phyloP scores from a whole-genome alignment of 2,329 filamentous ascomycete genomes.

The Neobulgaria alba region DNA sequence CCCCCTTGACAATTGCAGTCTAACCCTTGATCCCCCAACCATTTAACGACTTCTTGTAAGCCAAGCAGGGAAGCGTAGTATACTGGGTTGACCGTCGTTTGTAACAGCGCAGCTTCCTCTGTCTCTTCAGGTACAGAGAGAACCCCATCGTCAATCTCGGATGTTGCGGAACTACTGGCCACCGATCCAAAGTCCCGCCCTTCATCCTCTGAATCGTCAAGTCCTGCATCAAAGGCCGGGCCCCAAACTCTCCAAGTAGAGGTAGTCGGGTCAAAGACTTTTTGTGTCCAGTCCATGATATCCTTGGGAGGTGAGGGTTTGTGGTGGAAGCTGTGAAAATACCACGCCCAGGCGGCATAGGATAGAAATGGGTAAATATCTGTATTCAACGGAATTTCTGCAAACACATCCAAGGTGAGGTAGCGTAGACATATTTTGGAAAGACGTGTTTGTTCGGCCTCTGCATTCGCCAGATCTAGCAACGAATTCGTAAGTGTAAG shows the following conservation, averaged over 20 bases:
- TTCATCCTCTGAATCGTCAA: not conserved
- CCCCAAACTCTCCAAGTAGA: not conserved
- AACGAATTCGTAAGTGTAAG: not conserved
- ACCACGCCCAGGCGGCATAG: not conserved
- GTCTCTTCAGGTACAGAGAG: too few species aligned
- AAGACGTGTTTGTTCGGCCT: not conserved
- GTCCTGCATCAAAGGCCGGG: not conserved
- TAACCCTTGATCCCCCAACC: too few species aligned
- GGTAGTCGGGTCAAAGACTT: too few species aligned
- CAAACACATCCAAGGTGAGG: not conserved
- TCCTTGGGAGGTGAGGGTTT: too few species aligned
- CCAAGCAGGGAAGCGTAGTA: slow-evolving; percentile 6
- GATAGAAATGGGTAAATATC: not conserved
- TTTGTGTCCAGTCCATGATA: too few species aligned
- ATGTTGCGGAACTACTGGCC: too few species aligned
- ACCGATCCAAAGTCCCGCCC: not conserved
- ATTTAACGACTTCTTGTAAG: slow-evolving; percentile 3
- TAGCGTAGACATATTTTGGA: not conserved
- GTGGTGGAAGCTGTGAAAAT: too few species aligned
- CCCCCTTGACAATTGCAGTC: too few species aligned
- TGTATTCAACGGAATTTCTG: not conserved
- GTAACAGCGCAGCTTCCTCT: not conserved
- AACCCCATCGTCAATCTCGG: too few species aligned
- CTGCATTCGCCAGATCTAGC: not conserved
- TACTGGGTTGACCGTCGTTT: slow-evolving; percentile 2